Conservation (phyloP, 208 protist genomes). For the Crithidia expoeki region DNA sequence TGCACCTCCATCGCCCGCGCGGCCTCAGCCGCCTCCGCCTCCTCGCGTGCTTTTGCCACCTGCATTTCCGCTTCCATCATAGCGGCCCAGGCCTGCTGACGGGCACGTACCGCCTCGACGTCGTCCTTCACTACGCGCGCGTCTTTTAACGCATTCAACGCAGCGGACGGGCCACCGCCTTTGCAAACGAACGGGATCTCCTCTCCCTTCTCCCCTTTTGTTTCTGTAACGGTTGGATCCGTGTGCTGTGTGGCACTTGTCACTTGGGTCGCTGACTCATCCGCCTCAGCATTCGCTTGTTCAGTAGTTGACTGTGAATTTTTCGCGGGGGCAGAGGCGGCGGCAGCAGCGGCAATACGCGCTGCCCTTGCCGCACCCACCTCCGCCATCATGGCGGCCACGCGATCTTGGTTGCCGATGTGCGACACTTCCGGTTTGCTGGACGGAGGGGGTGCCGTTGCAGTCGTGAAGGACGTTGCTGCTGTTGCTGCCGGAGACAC, state of each 20-base stretch:
- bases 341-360: slow-evolving; percentile 31
- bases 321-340: slow-evolving; percentile 7
- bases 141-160: neutral
- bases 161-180: neutral
- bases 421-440: slow-evolving; percentile 23
- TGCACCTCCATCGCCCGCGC: slow-evolving; percentile 46
- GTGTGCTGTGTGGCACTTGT: too few species aligned
- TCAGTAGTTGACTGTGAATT: too few species aligned
- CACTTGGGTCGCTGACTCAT: neutral
- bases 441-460: neutral
- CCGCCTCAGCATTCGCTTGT: neutral
- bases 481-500: neutral
- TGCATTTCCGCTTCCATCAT: slow-evolving; percentile 58
- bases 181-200: slow-evolving; percentile 35
- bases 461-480: neutral
- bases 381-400: slow-evolving; percentile 54
- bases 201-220: neutral
- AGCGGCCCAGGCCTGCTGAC: slow-evolving; percentile 70
- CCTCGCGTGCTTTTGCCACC: slow-evolving; percentile 35
- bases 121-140: slow-evolving; percentile 6
- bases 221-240: too few species aligned
- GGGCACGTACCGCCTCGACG: slow-evolving; percentile 37
- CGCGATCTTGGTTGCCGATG: slow-evolving; percentile 35
- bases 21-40: slow-evolving; percentile 41
- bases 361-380: slow-evolving; percentile 48